phyloP scores from a whole-genome alignment of 1,284 basidiomycete species.

The Pterula multifida region DNA sequence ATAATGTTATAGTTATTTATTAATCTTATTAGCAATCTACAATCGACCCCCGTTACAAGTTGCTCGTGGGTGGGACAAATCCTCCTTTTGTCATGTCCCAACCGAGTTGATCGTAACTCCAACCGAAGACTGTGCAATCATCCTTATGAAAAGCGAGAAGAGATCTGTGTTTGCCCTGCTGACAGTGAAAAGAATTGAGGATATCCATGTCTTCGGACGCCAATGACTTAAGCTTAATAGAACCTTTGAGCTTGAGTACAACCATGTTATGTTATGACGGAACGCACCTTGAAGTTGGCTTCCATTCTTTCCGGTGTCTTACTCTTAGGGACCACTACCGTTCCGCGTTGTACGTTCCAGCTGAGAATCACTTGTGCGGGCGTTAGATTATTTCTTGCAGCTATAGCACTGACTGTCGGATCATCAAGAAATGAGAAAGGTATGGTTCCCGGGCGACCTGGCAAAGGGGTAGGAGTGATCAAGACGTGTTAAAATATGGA shows the following conservation, averaged over 20 bases:
- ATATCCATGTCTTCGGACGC: conserved; percentile 25
- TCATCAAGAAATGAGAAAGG: conserved; percentile 8
- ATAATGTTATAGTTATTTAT: too few species aligned
- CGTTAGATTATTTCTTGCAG: conserved; percentile 29
- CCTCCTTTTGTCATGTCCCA: conserved; percentile 34
- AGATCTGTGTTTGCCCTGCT: conserved; percentile 34
- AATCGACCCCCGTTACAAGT: too few species aligned
- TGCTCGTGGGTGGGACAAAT: conserved; percentile 17
- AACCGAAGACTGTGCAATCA: conserved; percentile 30
- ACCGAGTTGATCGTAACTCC: conserved; percentile 37
- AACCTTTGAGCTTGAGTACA: conserved; percentile 6
- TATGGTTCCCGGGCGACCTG: not conserved
- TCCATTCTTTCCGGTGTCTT: conserved; percentile 33
- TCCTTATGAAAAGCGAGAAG: conserved; percentile 21
- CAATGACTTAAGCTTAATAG: conserved; percentile 24
- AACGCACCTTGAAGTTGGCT: conserved; percentile 29
- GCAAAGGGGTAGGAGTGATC: too few species aligned
- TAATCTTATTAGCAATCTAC: too few species aligned
- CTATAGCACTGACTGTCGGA: conserved; percentile 27
- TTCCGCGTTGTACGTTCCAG: conserved; percentile 35
- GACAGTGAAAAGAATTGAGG: conserved; percentile 27
- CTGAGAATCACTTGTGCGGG: conserved; percentile 41
- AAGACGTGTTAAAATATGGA: not conserved
- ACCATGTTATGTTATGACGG: not conserved
- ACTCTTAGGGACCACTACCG: conserved; percentile 35